Evolutionary conservation across 768 basidiomycete genomes (phyloP), one percentile per base, ranked within the genome.

Genomic region (Cubamyces sp.): DNA sequence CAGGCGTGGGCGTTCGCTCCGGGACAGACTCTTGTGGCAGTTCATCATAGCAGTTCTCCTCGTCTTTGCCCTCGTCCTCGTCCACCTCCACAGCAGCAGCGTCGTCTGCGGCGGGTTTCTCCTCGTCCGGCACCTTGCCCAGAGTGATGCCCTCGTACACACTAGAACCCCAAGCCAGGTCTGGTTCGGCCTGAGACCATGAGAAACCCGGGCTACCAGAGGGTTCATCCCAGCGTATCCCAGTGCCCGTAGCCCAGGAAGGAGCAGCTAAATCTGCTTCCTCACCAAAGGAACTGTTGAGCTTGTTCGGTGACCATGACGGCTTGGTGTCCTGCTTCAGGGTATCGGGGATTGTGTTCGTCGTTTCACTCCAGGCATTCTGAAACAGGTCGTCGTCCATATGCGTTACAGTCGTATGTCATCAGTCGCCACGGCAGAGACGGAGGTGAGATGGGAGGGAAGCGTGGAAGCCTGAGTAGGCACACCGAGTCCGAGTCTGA

Each of bases 331-430:
- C 23, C n/a, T 43, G 47, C 21, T 30, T 56, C 19, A 54, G 45
- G 39, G 54, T n/a, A 25, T 60, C 34, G 7, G 58, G 50, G 18
- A 59, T 51, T 42, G 49, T 62, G 58, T 79, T 77, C 21, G 76
- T 65, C 49, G 84, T 71, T 63, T 85, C 83, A 57, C 79, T 81
- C 87, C 87, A 90, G 57, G 85, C 82, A 73, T 87, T 87, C 43
- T 84, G 83, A 86, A 89, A 92, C 50, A 88, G 86, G 74, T 92
- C 86, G 74, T 92, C 86, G 66, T 91, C 88, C 88, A 91, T 91
- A 61, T 18, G 54, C 51, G 49, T 62, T 7, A 58, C 64, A 39
- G 59, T 34, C 39, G 60, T 61, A 28, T 41, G 34, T 48, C 64
- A 61, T 61, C 57, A 56, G 62, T 40, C 34, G 41, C 52, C 39